Evolutionary conservation across 352 stramenopile species (phyloP), one percentile per base, ranked within the genome.

Genomic region (Pythium insidiosum): DNA sequence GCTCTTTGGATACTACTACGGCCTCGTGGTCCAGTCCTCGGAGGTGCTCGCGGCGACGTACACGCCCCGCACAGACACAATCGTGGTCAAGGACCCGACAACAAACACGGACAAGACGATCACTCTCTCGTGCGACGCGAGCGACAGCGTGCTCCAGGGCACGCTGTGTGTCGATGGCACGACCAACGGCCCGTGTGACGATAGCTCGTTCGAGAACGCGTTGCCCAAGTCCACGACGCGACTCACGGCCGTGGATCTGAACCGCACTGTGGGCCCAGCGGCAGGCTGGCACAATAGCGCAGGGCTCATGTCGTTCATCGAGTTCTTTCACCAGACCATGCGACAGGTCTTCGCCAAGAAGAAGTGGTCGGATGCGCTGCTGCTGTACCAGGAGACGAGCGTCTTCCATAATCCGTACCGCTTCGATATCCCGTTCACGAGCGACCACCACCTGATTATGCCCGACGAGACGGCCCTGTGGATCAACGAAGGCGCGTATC

Each of bases 331-430:
- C 29, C 18, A 16, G 3, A 57, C 47, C 0, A 63, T 71, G 61
- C n/a, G 31, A 3, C 34, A 18, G 5, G 26, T 71, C 2, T 65
- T 68, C 20, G 53, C 38, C 34, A 63, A 46, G 0, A 63, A 61
- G 38, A 60, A 25, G 38, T 71, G 61, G 61, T 53, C 50, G 37
- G 58, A 61, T 20, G 58, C 61, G 3, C 55, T 71, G 10, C 24
- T 62, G 3, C 41, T 58, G 33, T 71, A 51, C 4, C n/a, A 18
- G 15, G 28, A 41, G 10, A 43, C 22, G 7, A 49, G 53, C 5
- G 47, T 68, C 33, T 20, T 24, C 2, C 67, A 65, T 21, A 53
- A 13, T 9, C 9, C 28, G 28, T 13, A 33, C 15, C 9, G 48
- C 4, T 55, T 59, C 28, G 43, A 47, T 4, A 71, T 47, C 19